Percentiles rank a stretch among this genome's conserved stretches.
These are phyloP conservation scores for Abrus pulchellus DNA, from an alignment of 306 rosid species.

Conservation along the genomic window DNA sequence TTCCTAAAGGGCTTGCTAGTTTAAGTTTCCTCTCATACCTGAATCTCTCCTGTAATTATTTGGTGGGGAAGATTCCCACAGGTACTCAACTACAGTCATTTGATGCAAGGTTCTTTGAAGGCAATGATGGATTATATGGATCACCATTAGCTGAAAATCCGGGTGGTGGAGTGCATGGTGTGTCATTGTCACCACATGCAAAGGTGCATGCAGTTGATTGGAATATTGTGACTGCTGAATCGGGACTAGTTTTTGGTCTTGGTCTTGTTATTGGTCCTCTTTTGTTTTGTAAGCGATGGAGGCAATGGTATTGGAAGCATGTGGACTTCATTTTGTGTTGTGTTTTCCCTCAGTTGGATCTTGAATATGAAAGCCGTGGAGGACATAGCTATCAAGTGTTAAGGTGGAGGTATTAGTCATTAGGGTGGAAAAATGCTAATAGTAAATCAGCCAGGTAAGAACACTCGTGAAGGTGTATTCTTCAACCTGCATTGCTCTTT, in stretches of 20 bases:
- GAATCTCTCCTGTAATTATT: slow-evolving; percentile 50
- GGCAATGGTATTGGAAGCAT: slow-evolving; percentile 1
- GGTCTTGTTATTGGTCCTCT: not conserved
- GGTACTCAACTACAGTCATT: slow-evolving; percentile 45
- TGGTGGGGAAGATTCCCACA: slow-evolving; percentile 47
- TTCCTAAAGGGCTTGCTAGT: slow-evolving; percentile 40
- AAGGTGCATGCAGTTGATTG: not conserved
- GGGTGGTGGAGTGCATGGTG: not conserved
- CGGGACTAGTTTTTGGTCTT: slow-evolving; percentile 17
- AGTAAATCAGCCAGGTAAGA: no score
- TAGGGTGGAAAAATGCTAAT: not conserved
- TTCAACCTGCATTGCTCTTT: no score
- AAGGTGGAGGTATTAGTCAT: slow-evolving; percentile 26
- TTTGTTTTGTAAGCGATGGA: not conserved
- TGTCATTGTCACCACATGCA: not conserved
- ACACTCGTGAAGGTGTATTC: no score
- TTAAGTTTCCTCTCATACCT: slow-evolving; percentile 45
- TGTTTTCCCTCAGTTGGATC: not conserved
- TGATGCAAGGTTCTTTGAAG: slow-evolving; percentile 12
- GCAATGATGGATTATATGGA: slow-evolving; percentile 48
- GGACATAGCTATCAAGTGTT: not conserved
- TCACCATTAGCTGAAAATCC: slow-evolving; percentile 18
- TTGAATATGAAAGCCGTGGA: not conserved
- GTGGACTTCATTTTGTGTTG: not conserved
- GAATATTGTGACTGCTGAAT: slow-evolving; percentile 1